Evolutionary conservation across 2,329 filamentous ascomycete species (phyloP), one percentile per base, ranked within the genome.

Genomic region (Phyllosticta citriasiana): DNA sequence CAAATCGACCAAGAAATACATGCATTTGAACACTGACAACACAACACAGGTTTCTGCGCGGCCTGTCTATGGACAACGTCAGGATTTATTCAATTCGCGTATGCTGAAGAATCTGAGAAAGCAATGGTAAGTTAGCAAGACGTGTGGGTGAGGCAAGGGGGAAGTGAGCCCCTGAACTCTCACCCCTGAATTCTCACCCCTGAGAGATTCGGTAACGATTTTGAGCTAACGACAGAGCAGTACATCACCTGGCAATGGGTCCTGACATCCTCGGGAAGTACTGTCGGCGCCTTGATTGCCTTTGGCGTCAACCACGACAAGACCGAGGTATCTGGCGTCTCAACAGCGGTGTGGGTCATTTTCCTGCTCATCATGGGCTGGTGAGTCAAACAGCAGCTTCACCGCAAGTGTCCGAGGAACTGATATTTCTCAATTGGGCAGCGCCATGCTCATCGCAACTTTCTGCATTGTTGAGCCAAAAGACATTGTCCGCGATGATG

Each of bases 401-500:
- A 5, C 35, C 40, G 14, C 4, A n/a, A 1, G 16, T 47, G 12
- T 14, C 7, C 40, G 0, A 47, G 27, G n/a, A 6, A n/a, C 40
- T 47, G 14, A 47, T 51, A 55, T 66, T 60, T 64, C 65, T 35
- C 63, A 22, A 22, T 22, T 22, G 19, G 19, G 62, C 55, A 25
- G 59, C 50, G 63, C 64, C 22, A 65, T 66, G 14, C 40, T 58
- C 3, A 62, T 66, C 14, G 57, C 51, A n/a, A 27, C 57, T 9
- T 57, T 63, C n/a, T 22, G 57, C 19, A 55, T 65, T 54, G 63
- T 66, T 35, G 60, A 63, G 16, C 66, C 66, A 4, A 57, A 57
- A 35, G 62, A 66, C 16, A 60, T 67, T 14, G 62, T 67, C 4
- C 62, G 66, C 19, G 65, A 67, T 50, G 66, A 67, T 52, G 66